phyloP scores from a whole-genome alignment of 202 grass and related monocot species.

The Cymbopogon flexuosus region DNA sequence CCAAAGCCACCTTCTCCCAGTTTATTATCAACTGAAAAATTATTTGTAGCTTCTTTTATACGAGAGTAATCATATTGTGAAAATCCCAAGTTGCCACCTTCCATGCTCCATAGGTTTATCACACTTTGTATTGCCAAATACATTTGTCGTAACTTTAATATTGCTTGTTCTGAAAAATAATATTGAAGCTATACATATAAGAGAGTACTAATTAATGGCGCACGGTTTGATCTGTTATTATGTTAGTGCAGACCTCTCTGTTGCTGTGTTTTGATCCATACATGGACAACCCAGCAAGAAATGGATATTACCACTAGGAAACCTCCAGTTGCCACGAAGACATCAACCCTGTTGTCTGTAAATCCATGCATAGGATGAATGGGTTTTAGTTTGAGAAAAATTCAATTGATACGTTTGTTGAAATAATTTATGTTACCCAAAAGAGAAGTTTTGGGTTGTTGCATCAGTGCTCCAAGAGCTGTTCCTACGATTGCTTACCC shows the following conservation, averaged over 20 bases:
- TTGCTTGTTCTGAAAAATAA: slow-evolving; percentile 37
- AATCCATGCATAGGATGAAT: slow-evolving; percentile 7
- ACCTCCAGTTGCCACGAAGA: slow-evolving; percentile 28
- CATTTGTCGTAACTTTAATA: slow-evolving; percentile 16
- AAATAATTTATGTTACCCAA: neutral
- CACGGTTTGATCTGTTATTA: neutral
- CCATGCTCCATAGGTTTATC: slow-evolving; percentile 47
- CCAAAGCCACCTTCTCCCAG: slow-evolving; percentile 63
- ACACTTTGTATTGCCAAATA: slow-evolving; percentile 36
- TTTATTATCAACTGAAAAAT: slow-evolving; percentile 50
- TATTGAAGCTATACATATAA: neutral
- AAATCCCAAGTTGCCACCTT: slow-evolving; percentile 34
- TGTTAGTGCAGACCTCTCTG: slow-evolving; percentile 31
- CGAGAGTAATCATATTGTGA: slow-evolving; percentile 43
- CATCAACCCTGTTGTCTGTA: slow-evolving; percentile 21
- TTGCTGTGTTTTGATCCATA: slow-evolving; percentile 46
- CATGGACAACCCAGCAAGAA: slow-evolving; percentile 37
- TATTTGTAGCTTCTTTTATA: slow-evolving; percentile 51
- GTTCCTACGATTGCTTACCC: neutral
- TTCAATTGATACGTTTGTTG: neutral
- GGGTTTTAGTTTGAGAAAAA: slow-evolving; percentile 19
- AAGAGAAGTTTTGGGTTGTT: neutral
- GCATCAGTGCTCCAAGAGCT: neutral
- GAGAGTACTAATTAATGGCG: neutral
- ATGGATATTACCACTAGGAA: slow-evolving; percentile 32